These are phyloP conservation scores for Brassica incana DNA, from an alignment of 345 rosid genomes.

Conservation along the genomic window DNA sequence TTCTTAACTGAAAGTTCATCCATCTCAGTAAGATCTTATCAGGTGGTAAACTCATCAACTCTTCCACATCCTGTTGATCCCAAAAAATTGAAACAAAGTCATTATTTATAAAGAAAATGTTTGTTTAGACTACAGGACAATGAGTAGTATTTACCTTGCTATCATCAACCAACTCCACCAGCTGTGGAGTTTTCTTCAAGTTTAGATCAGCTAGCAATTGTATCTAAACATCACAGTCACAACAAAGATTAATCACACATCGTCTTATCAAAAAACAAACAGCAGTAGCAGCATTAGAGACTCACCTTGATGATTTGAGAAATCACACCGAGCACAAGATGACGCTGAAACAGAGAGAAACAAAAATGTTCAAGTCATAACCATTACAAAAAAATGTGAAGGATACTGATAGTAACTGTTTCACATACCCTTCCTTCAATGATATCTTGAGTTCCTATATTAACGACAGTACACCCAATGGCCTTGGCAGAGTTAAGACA, in stretches of 20 bases:
- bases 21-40: constrained; percentile 94
- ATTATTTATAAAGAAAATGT: background rate
- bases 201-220: constrained; percentile 97
- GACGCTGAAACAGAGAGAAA: constrained; percentile 35
- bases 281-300: constrained; percentile 4
- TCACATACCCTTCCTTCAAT: constrained; percentile 94
- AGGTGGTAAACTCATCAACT: constrained; percentile 96
- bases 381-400: background rate
- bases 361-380: background rate
- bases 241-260: constrained; percentile 14
- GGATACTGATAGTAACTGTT: background rate
- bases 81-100: constrained; percentile 7
- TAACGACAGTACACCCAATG: constrained; percentile 97
- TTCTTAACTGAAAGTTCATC: constrained; percentile 96
- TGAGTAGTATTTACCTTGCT: constrained; percentile 54
- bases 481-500: constrained; percentile 98
- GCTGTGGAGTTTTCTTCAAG: constrained; percentile 96
- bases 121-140: background rate
- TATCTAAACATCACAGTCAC: constrained; percentile 52
- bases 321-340: constrained; percentile 94
- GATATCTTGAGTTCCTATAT: constrained; percentile 90
- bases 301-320: constrained; percentile 94
- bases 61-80: constrained; percentile 84
- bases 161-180: constrained; percentile 87
- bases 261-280: background rate